Base-by-base conservation (phyloP, 352 stramenopile species). In the Blastocystis sp. region DNA sequence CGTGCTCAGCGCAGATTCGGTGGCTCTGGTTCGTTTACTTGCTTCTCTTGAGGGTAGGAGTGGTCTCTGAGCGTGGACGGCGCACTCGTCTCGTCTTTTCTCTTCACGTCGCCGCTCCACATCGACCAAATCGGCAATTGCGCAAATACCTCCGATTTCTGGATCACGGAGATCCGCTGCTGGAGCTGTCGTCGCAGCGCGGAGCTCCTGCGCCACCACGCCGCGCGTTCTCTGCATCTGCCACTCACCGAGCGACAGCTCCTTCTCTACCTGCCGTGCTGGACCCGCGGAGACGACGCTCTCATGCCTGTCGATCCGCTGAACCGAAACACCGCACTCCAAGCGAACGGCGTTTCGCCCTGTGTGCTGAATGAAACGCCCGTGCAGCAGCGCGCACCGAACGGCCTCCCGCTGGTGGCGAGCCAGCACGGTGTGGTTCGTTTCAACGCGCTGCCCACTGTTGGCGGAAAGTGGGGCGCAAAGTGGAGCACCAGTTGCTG, bases 101-200 rank as follows among this genome's bases (percentile, higher is more conserved):
- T 84, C 56, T 67, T 62, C 23, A 59, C 74, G 2, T 56, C 52
- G n/a, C 40, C 74, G 9, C 56, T 67, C 48, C n/a, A 38, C 48
- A 19, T 67, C 4, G 45, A 84, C 11, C 34, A 28, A n/a, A 38
- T 84, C 4, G 74, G 74, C 9, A 70, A 59, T 48, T 28, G 28
- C 14, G 9, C 34, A 69, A 84, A 84, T 19, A 84, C 52, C 11
- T 3, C 45, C 9, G 53, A 45, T 34, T 67, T 84, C 61, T 62
- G 56, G 11, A 28, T 84, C 23, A 45, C n/a, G 17, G 74, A 84
- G 40, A 69, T 84, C 17, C 74, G 74, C 45, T 53, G 53, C 17
- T 84, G 74, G 74, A 59, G 28, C 7, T 62, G 48, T 52, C 28
- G 52, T 19, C 45, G 74, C 56, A 19, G 34, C 4, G 45, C 19